Base-by-base conservation (phyloP, 2,329 filamentous ascomycete species). In the Phaeosphaeria sp. region DNA sequence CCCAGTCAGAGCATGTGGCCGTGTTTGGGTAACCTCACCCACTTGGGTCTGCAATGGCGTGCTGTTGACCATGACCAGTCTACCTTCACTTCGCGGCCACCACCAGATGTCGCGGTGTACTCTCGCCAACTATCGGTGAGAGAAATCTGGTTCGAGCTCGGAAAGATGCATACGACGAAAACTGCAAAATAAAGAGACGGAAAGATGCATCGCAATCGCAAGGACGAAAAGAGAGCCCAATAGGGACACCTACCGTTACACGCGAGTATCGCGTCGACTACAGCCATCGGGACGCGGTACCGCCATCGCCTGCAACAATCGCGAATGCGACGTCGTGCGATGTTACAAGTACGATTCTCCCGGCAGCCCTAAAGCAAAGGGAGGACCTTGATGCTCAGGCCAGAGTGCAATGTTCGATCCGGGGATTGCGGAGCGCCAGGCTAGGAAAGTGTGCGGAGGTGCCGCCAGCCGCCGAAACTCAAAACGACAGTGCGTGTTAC, bases 351-450 rank as follows among this genome's bases (percentile, higher is more conserved):
- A 65, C 51, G 58, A 63, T 61, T 65, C 53, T 51, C 59, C 56
- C 48, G 53, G 49, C 55, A 56, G 57, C 49, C 53, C 57, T 57
- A 63, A 59, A 27, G 57, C 53, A 58, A 60, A 56, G 63, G 58
- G 54, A 61, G 51, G 62, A 65, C 53, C 55, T 55, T 49, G 24
- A 63, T 67, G 62, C 68, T 68, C 65, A 65, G 57, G 69, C 60
- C 53, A 65, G 63, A 56, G 51, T 57, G 53, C 48, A 20, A 25
- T 45, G 59, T 22, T 45, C 52, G 48, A 21, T 53, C 57, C 57
- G 63, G 65, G 63, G 61, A 65, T 64, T 59, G 65, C 63, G 64
- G 59, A 56, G 51, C 49, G 51, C 52, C 53, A 54, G 44, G 30
- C 21, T 39, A 55, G 52, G 47, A 52, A 53, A 53, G 25, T 51